Evolutionary conservation across 306 rosid genomes (phyloP), one percentile per base, ranked within the genome.

Genomic region (Vigna mungo): DNA sequence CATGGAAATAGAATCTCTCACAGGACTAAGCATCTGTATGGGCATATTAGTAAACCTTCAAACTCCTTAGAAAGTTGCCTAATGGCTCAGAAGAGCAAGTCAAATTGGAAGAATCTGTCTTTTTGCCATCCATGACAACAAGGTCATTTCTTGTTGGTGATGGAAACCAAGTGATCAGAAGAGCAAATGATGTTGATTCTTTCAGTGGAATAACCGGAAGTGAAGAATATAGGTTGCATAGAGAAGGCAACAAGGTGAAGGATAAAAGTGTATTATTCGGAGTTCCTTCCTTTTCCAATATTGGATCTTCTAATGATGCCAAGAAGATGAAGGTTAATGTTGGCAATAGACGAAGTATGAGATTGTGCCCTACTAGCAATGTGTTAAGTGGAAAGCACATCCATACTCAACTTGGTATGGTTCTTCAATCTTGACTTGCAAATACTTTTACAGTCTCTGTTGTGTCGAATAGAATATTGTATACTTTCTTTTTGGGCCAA

Each of bases 11-110:
- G 71, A 81, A 85, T 86, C 80, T 82, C 86, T 72, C 71, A 89
- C 54, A 80, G 84, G 81, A 14, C 83, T 64, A 84, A 78, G 58
- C 75, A 25, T 44, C 75, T 81, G 49, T 17, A 74, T 65, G 75
- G 83, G 55, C 82, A 74, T 59, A 62, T 63, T 66, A 25, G 58
- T 71, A 88, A 69, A 85, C 93, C 96, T 0, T 63, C 76, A 36
- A 90, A 61, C 81, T 90, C 97, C n/a, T 71, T 90, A 62, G 96
- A 92, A 69, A 88, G 97, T 88, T 92, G 97, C 81, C 86, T 89
- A 36, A 62, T 90, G 92, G 90, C 97, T 71, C 97, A 91, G 87
- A 77, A 54, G 94, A 90, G 72, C 91, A 66, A 64, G 82, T 85
- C 51, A 84, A 86, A 78, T 76, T 82, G 79, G 87, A 88, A 77